Percentiles rank a stretch among this genome's conserved stretches.
These are phyloP conservation scores for Psilocybe tampanensis DNA, from an alignment of 768 basidiomycete species.

Conservation along the genomic window DNA sequence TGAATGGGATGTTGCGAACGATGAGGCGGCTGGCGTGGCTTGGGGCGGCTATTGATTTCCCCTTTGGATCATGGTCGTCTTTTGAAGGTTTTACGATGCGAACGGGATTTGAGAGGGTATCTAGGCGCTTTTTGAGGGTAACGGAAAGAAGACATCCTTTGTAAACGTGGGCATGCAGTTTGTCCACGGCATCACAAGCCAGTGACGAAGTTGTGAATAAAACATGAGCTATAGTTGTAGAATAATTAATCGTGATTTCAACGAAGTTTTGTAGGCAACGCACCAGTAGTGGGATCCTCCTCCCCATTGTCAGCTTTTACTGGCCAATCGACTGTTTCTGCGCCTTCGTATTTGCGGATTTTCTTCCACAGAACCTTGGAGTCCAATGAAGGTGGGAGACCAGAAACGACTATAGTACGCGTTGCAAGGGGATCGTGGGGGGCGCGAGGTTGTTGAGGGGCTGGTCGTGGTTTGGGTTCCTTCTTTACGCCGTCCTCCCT, in stretches of 20 bases:
- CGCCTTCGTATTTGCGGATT: conserved; percentile 76
- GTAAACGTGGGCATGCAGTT: conserved; percentile 92
- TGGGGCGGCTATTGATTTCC: conserved; percentile 44
- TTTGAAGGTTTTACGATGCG: conserved; percentile 15
- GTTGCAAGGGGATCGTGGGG: conserved; percentile 80
- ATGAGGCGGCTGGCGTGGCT: conserved; percentile 83
- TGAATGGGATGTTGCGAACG: conserved; percentile 86
- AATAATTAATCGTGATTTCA: background rate
- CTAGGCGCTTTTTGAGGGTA: conserved; percentile 83
- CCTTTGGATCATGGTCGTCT: conserved; percentile 35
- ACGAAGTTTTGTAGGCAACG: conserved; percentile 13
- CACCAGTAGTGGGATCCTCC: conserved; percentile 53
- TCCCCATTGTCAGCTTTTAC: conserved; percentile 48
- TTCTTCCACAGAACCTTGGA: conserved; percentile 83
- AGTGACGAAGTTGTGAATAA: conserved; percentile 68
- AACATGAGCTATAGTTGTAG: conserved; percentile 56
- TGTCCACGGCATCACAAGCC: conserved; percentile 72
- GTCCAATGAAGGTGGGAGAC: conserved; percentile 64
- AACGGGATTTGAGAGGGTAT: conserved; percentile 57
- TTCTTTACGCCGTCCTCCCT: conserved; percentile 35
- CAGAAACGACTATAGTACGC: conserved; percentile 77
- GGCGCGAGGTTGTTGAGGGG: conserved; percentile 33
- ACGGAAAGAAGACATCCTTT: conserved; percentile 88
- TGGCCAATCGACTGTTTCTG: conserved; percentile 77
- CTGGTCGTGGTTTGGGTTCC: conserved; percentile 41